Conservation (phyloP, 2,329 filamentous ascomycete species). For the Hymenoscyphus salicellus region DNA sequence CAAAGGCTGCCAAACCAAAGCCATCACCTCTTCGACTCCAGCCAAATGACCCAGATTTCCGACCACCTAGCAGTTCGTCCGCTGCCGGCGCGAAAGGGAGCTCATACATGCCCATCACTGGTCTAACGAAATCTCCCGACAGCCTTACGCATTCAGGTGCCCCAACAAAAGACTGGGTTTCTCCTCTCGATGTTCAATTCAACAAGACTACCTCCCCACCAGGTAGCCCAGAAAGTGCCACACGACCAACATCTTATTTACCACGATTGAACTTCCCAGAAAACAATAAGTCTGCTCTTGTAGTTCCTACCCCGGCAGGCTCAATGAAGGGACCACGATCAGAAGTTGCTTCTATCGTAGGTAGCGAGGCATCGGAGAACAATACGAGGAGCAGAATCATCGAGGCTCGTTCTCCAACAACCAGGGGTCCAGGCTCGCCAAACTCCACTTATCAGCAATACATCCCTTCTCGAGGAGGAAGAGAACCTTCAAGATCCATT, state of each 20-base stretch:
- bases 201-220: constrained; percentile 21
- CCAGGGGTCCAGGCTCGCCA: neutral
- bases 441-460: constrained; percentile 7
- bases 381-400: neutral
- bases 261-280: constrained; percentile 22
- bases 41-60: neutral
- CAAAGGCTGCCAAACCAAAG: constrained; percentile 15
- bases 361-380: constrained; percentile 9
- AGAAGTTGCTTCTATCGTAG: constrained; percentile 18
- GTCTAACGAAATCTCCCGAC: neutral
- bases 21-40: constrained; percentile 24
- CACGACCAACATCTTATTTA: constrained; percentile 21
- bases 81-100: constrained; percentile 18
- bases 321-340: constrained; percentile 11
- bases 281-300: constrained; percentile 8
- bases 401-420: constrained; percentile 8
- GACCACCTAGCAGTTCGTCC: neutral
- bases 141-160: neutral
- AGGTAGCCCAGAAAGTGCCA: constrained; percentile 1
- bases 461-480: constrained; percentile 10
- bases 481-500: constrained; percentile 17
- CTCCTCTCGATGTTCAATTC: constrained; percentile 28
- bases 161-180: constrained; percentile 19
- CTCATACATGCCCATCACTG: constrained; percentile 20
- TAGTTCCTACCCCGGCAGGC: constrained; percentile 4